These are phyloP conservation scores for Dunaliella primolecta DNA, from an alignment of 139 green algal genomes.

Conservation along the genomic window DNA sequence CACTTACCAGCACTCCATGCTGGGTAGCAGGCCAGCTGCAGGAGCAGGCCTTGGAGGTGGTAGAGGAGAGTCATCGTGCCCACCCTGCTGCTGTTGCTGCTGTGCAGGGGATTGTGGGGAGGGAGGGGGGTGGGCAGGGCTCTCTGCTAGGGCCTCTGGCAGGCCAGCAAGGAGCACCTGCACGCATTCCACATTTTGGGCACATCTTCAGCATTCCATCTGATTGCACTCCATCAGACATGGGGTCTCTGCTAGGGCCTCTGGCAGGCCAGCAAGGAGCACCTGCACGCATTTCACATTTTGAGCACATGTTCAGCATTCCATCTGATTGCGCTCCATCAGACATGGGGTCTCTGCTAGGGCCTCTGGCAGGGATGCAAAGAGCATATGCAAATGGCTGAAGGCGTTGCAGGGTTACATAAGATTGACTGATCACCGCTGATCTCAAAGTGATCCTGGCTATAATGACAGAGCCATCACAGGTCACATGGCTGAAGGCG, in stretches of 20 bases:
- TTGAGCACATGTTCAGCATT: neutral
- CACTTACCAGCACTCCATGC: neutral
- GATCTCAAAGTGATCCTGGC: too few relatives aligned
- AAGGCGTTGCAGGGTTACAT: neutral
- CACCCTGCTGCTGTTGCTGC: neutral
- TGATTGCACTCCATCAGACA: neutral
- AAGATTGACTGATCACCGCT: too few relatives aligned
- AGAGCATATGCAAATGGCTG: neutral
- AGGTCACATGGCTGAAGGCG: neutral
- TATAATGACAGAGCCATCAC: too few relatives aligned
- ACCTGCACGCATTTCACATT: too few relatives aligned
- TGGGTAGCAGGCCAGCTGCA: constrained; percentile 11
- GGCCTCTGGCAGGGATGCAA: neutral
- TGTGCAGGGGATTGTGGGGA: neutral
- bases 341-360: neutral
- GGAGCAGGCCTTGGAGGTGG: constrained; percentile 11
- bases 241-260: neutral
- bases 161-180: neutral
- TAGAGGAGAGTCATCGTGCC: constrained; percentile 28
- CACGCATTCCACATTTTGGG: too few relatives aligned
- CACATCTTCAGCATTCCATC: neutral
- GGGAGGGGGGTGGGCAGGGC: neutral
- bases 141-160: neutral
- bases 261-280: neutral
- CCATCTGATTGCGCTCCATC: neutral